A percentile compares a stretch with the other conserved stretches of the same genome.
Conservation (phyloP, 257 asterid species). For the Cynanchum wilfordii region DNA sequence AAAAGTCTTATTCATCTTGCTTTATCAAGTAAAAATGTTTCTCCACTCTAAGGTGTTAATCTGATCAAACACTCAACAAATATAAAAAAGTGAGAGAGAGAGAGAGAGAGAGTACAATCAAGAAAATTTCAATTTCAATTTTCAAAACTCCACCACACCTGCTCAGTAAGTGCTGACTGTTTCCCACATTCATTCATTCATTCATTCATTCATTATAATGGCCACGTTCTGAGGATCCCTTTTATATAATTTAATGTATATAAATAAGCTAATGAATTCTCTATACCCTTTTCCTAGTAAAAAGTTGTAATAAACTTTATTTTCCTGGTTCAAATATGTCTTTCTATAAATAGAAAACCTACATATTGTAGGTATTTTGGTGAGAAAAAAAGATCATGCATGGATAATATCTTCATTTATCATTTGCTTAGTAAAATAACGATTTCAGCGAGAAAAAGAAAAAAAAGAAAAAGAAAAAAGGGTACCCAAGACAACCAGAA, state of each 20-base stretch:
- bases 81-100: neutral
- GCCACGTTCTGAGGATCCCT: neutral
- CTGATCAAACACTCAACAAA: neutral
- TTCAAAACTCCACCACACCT: neutral
- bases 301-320: neutral
- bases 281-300: neutral
- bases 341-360: neutral
- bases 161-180: neutral
- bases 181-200: neutral
- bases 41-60: neutral
- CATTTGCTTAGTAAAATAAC: neutral
- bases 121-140: neutral
- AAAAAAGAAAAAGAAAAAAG: neutral
- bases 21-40: slow-evolving; percentile 1
- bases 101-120: neutral
- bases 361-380: neutral
- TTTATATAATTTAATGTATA: neutral
- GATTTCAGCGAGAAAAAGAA: too few species aligned
- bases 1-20: neutral
- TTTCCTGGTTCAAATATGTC: neutral
- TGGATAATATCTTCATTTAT: neutral
- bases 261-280: neutral
- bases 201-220: neutral
- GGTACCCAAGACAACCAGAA: too few species aligned
- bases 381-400: neutral